phyloP scores from a whole-genome alignment of 1,139 yeast genomes.

The Kodamaea suecica region DNA sequence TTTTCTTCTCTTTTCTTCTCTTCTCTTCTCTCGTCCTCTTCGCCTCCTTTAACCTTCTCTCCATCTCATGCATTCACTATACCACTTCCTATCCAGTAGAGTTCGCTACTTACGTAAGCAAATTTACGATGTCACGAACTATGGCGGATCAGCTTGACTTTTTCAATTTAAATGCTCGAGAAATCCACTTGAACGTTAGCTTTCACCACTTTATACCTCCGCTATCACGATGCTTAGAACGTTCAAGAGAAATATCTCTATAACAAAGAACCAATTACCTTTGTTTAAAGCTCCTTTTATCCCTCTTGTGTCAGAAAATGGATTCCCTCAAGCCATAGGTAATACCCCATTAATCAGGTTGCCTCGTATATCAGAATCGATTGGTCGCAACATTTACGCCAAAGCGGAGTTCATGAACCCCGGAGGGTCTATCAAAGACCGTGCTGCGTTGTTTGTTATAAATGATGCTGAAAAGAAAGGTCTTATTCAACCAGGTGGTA shows the following conservation, averaged over 20 bases:
- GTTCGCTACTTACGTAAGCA: too few relatives aligned
- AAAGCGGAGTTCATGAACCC: slow-evolving; percentile 94
- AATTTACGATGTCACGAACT: too few relatives aligned
- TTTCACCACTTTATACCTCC: neutral
- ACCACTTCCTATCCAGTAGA: too few relatives aligned
- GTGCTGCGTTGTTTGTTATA: slow-evolving; percentile 79
- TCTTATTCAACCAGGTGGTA: slow-evolving; percentile 62
- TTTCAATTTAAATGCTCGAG: too few relatives aligned
- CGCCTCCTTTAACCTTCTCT: too few relatives aligned
- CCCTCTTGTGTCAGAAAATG: slow-evolving; percentile 59
- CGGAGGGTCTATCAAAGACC: slow-evolving; percentile 89
- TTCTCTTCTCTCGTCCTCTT: too few relatives aligned
- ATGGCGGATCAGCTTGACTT: too few relatives aligned
- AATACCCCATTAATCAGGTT: slow-evolving; percentile 79
- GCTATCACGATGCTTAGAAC: neutral
- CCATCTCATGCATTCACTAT: too few relatives aligned
- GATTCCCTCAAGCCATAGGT: slow-evolving; percentile 77
- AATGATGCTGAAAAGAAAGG: slow-evolving; percentile 79
- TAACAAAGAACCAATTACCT: slow-evolving; percentile 18
- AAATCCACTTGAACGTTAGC: too few relatives aligned
- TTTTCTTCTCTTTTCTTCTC: too few relatives aligned
- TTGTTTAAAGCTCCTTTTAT: slow-evolving; percentile 44
- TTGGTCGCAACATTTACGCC: slow-evolving; percentile 77
- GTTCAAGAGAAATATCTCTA: slow-evolving; percentile 15
- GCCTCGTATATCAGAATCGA: slow-evolving; percentile 54